Evolutionary conservation across 2,329 filamentous ascomycete species (phyloP).

Genomic region (Colletotrichum tabaci): DNA sequence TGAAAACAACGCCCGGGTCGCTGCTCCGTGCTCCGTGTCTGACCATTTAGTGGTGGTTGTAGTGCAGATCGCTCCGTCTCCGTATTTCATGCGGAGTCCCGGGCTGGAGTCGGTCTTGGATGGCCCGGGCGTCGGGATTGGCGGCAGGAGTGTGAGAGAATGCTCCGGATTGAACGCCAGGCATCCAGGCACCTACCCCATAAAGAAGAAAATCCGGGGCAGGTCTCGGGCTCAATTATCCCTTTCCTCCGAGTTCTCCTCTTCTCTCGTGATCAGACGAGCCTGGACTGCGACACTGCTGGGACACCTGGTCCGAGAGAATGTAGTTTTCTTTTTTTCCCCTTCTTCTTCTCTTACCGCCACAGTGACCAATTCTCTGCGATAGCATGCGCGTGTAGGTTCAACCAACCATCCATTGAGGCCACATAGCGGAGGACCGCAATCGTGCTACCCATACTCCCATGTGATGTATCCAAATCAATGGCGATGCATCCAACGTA

Average conservation of each 20-base stretch:
- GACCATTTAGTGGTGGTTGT: not conserved
- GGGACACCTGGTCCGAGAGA: conserved; percentile 2
- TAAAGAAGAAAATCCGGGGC: not conserved
- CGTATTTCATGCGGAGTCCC: not conserved
- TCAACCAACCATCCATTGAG: not conserved
- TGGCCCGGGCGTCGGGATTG: not conserved
- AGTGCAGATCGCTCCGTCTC: not conserved
- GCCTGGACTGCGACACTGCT: not conserved
- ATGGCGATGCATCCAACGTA: not conserved
- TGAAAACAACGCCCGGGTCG: conserved; percentile 8
- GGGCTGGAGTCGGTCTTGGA: not conserved
- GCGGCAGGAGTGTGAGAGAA: not conserved
- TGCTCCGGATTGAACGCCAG: not conserved
- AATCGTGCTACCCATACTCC: not conserved
- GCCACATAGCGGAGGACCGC: not conserved
- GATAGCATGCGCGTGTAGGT: not conserved
- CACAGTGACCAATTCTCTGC: not conserved
- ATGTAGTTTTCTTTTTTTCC: no score
- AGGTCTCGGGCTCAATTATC: conserved; percentile 30
- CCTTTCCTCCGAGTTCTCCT: conserved; percentile 14
- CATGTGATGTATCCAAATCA: not conserved
- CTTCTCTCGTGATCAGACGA: not conserved
- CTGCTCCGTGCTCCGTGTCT: not conserved
- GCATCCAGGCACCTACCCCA: not conserved
- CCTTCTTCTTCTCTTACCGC: no score